Percentiles rank a stretch among this genome's conserved stretches.
phyloP scores from a whole-genome alignment of 73 alveolate species.

The Diophrys sp. region DNA sequence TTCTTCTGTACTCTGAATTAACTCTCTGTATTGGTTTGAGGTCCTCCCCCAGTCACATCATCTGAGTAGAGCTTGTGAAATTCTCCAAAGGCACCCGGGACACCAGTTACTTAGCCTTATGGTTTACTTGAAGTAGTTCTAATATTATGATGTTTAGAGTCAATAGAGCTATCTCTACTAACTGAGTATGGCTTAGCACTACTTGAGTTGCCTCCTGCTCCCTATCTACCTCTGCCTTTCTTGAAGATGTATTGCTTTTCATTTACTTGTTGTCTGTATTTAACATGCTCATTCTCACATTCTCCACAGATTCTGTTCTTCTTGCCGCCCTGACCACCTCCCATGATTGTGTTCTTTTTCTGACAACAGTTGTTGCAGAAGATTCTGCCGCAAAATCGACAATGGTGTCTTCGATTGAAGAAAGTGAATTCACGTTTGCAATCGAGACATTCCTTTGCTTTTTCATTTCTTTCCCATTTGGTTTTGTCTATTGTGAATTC shows the following conservation, averaged over 20 bases:
- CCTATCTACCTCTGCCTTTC: neutral
- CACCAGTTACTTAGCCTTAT: too few relatives aligned
- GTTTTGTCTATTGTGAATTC: conserved; percentile 47
- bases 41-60: too few relatives aligned
- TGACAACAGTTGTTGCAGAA: conserved; percentile 79
- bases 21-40: too few relatives aligned
- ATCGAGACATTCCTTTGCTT: conserved; percentile 72
- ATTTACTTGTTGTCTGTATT: neutral
- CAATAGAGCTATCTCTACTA: neutral
- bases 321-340: neutral
- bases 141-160: too few relatives aligned
- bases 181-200: neutral
- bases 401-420: conserved; percentile 84
- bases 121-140: too few relatives aligned
- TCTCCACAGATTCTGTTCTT: neutral
- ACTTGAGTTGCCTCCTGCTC: neutral
- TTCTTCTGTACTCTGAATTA: too few relatives aligned
- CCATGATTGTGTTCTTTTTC: conserved; percentile 12
- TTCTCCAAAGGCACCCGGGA: too few relatives aligned
- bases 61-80: too few relatives aligned
- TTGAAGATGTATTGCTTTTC: neutral
- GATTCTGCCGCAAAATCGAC: conserved; percentile 85
- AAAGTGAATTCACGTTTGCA: conserved; percentile 79
- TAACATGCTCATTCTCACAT: neutral
- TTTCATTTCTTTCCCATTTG: conserved; percentile 78